phyloP scores from a whole-genome alignment of 75 land plant genomes.

The Isoetes taiwanensis region DNA sequence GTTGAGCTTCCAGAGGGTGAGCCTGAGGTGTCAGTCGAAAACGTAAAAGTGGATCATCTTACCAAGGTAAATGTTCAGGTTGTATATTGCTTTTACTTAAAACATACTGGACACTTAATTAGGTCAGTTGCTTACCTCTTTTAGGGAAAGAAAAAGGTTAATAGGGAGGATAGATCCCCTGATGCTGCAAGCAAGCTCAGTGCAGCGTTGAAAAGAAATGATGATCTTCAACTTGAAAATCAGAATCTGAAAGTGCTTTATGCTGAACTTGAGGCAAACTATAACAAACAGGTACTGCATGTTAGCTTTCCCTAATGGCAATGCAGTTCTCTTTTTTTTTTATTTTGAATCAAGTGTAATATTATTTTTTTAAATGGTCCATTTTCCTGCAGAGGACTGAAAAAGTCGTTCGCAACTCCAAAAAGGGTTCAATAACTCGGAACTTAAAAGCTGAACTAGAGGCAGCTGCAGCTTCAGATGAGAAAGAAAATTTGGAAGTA shows the following conservation, averaged over 20 bases:
- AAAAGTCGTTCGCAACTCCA: not conserved
- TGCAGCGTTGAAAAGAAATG: not conserved
- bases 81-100: too few species aligned
- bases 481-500: not conserved
- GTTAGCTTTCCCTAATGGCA: not conserved
- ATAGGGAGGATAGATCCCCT: too few species aligned
- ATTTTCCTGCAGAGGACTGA: not conserved
- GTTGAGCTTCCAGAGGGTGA: too few species aligned
- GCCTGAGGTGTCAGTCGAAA: not conserved
- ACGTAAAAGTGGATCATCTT: not conserved
- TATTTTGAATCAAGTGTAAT: not conserved
- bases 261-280: conserved; percentile 2
- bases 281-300: not conserved
- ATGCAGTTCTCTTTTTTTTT: not conserved
- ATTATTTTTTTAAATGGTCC: not conserved
- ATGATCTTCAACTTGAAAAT: not conserved
- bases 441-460: not conserved
- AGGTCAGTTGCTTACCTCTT: too few species aligned
- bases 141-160: too few species aligned
- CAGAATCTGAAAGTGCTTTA: not conserved
- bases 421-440: not conserved
- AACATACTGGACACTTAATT: too few species aligned
- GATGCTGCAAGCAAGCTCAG: too few species aligned
- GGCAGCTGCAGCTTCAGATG: not conserved
- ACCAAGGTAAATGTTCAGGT: too few species aligned